Conservation (phyloP, 2,329 filamentous ascomycete species). For the Dendrostoma leiphaemia region DNA sequence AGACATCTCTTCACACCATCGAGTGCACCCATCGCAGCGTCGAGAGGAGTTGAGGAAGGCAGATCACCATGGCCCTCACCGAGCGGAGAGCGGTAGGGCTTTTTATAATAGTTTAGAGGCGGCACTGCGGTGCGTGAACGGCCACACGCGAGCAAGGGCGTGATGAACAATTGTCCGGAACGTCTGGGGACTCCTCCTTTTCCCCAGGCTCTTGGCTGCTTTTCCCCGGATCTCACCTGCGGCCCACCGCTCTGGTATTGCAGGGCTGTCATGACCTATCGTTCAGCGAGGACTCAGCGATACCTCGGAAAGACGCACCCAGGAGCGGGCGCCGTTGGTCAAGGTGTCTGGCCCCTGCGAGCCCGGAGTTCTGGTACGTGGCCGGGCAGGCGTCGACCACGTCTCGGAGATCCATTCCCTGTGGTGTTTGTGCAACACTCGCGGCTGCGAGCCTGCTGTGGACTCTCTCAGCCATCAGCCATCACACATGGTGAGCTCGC, state of each 20-base stretch:
- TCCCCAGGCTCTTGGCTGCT: background rate
- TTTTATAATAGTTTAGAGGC: constrained; percentile 1
- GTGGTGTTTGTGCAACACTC: too few species aligned
- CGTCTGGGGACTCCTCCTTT: background rate
- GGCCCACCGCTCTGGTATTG: background rate
- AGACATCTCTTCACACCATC: too few species aligned
- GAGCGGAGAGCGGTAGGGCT: too few species aligned
- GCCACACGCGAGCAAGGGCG: background rate
- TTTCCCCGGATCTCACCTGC: background rate
- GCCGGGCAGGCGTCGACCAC: background rate
- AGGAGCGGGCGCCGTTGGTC: too few species aligned
- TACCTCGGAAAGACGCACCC: too few species aligned
- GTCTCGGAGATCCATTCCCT: background rate
- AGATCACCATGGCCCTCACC: too few species aligned
- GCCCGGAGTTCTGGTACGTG: background rate
- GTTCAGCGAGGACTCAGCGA: background rate
- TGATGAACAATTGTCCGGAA: background rate
- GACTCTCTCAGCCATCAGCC: too few species aligned
- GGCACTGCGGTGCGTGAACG: background rate
- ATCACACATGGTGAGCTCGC: too few species aligned
- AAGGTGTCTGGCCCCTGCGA: background rate
- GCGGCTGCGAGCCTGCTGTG: too few species aligned
- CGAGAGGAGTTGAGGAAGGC: too few species aligned
- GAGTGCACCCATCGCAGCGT: too few species aligned
- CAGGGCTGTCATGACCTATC: background rate